phyloP scores from a whole-genome alignment of 768 basidiomycete species.

The Xerocomus spinulosus region DNA sequence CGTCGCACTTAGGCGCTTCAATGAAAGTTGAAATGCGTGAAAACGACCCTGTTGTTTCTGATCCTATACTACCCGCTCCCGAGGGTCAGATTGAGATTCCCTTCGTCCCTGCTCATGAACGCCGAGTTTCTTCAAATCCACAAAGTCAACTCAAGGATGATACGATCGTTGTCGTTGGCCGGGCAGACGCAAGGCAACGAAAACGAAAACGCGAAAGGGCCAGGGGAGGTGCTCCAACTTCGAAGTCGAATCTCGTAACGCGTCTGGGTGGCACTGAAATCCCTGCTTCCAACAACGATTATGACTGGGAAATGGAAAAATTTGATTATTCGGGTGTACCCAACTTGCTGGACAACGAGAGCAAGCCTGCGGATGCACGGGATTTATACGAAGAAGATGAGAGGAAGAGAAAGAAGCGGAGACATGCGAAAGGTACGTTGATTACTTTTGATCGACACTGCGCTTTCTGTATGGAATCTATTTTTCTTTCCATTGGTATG shows the following conservation, averaged over 20 bases:
- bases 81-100: conserved; percentile 66
- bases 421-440: conserved; percentile 39
- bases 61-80: conserved; percentile 22
- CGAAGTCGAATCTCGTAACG: conserved; percentile 3
- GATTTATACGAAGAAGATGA: conserved; percentile 26
- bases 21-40: conserved; percentile 1
- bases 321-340: conserved; percentile 70
- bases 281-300: conserved; percentile 4
- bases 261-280: conserved; percentile 3
- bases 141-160: conserved; percentile 42
- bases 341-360: conserved; percentile 65
- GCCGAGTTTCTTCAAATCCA: conserved; percentile 29
- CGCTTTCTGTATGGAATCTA: conserved; percentile 5
- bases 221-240: conserved; percentile 3
- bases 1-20: not conserved
- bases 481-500: conserved; percentile 3
- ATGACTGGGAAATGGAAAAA: conserved; percentile 33
- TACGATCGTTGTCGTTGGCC: conserved; percentile 69
- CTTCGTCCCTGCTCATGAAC: conserved; percentile 66
- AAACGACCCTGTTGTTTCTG: conserved; percentile 1
- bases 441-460: conserved; percentile 1
- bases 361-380: conserved; percentile 24
- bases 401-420: conserved; percentile 49
- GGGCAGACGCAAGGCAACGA: conserved; percentile 57
- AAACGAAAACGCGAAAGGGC: conserved; percentile 41